Percentiles rank a stretch among this genome's conserved stretches.
These are phyloP conservation scores for Diaporthe sp. DNA, from an alignment of 2,329 filamentous ascomycete genomes.

Conservation along the genomic window DNA sequence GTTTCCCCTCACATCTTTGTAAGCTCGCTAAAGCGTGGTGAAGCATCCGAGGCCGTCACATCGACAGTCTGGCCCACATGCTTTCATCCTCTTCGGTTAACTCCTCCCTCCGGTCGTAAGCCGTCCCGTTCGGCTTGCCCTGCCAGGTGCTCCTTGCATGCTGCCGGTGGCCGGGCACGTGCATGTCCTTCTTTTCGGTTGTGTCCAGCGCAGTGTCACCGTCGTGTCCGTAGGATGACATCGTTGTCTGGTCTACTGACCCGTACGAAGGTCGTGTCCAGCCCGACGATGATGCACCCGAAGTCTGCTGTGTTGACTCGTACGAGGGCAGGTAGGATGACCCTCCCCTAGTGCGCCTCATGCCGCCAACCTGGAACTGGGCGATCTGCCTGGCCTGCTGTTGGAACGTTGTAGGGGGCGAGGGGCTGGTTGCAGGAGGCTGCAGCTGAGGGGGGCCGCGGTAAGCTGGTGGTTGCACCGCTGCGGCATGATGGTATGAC, in stretches of 20 bases:
- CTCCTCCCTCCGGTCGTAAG: slow-evolving; percentile 37
- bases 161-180: not conserved
- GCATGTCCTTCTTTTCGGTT: slow-evolving; percentile 28
- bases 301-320: slow-evolving; percentile 18
- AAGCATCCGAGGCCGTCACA: slow-evolving; percentile 15
- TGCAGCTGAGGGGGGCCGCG: not conserved
- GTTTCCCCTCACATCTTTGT: slow-evolving; percentile 18
- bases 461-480: slow-evolving; percentile 30
- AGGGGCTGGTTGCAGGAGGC: not conserved
- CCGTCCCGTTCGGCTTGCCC: slow-evolving; percentile 38
- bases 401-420: slow-evolving; percentile 31
- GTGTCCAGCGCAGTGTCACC: not conserved
- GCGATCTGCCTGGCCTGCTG: slow-evolving; percentile 36
- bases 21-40: not conserved
- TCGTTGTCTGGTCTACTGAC: slow-evolving; percentile 11
- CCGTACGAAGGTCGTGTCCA: slow-evolving; percentile 5
- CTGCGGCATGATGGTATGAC: slow-evolving; percentile 30
- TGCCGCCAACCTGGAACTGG: slow-evolving; percentile 38
- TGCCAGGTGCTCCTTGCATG: slow-evolving; percentile 16
- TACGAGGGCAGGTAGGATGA: slow-evolving; percentile 30
- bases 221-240: slow-evolving; percentile 23
- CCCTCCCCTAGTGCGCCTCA: slow-evolving; percentile 33
- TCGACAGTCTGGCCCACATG: slow-evolving; percentile 39
- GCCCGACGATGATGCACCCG: slow-evolving; percentile 17
- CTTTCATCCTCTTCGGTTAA: slow-evolving; percentile 39